Percentiles rank a stretch among this genome's conserved stretches.
These are phyloP conservation scores for Balakata baccata DNA, from an alignment of 345 rosid genomes.

Conservation along the genomic window DNA sequence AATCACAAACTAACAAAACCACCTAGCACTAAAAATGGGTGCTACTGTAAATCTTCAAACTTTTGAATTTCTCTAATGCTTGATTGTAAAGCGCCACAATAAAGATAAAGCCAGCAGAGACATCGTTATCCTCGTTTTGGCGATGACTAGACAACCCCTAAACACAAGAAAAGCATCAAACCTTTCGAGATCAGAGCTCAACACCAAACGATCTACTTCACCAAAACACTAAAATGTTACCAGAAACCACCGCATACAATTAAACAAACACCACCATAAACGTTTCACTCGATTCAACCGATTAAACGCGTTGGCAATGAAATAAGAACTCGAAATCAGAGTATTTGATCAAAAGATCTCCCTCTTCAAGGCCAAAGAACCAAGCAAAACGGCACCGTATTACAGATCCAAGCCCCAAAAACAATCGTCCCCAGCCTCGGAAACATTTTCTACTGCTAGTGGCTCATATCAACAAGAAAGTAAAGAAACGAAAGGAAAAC, in stretches of 20 bases:
- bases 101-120: constrained; percentile 36
- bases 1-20: constrained; percentile 1
- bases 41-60: constrained; percentile 12
- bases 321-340: constrained; percentile 13
- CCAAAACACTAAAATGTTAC: constrained; percentile 8
- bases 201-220: constrained; percentile 47
- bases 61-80: constrained; percentile 14
- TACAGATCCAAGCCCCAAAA: constrained; percentile 24
- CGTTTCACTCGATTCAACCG: constrained; percentile 15
- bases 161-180: constrained; percentile 53
- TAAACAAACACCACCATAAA: neutral
- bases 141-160: constrained; percentile 44
- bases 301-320: neutral
- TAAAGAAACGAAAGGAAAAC: neutral
- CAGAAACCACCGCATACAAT: constrained; percentile 5
- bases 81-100: constrained; percentile 27
- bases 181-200: constrained; percentile 68
- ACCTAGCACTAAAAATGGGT: neutral
- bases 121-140: constrained; percentile 39
- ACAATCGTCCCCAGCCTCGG: constrained; percentile 27
- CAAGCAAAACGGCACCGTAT: constrained; percentile 14
- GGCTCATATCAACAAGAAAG: neutral
- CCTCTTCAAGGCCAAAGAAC: constrained; percentile 12
- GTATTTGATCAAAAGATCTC: constrained; percentile 18
- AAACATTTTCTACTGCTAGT: constrained; percentile 22